Evolutionary conservation across 352 stramenopile genomes (phyloP), one percentile per base, ranked within the genome.

Genomic region (Pythium scleroteichum): DNA sequence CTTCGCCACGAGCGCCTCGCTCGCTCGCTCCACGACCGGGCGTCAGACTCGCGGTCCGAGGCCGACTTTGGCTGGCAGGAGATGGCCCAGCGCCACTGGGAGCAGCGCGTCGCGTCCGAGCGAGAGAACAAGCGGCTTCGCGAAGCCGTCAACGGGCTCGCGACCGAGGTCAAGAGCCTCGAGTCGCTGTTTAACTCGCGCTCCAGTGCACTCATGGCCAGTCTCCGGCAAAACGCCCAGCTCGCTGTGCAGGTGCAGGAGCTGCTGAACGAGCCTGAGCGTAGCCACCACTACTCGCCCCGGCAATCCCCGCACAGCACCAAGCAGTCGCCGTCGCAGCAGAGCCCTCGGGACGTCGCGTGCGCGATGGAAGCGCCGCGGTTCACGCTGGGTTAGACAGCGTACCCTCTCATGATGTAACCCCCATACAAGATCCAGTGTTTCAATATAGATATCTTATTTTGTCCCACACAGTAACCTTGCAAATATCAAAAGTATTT

Each of bases 81-180:
- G 9, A 49, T 59, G 40, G 58, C 58, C 22, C 58, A 65, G 50
- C 39, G 45, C 14, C 48, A 65, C 26, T 65, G 58, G 58, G 58
- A 65, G 19, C 48, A 54, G 17, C 58, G 58, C 7, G 32, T 65
- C 17, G 49, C 44, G 49, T 38, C 58, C 40, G 58, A 65, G 35
- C 41, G 50, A 4, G 58, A 65, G 48, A 65, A 65, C 58, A 65
- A 65, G 40, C 27, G 41, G 14, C 48, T 65, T 7, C 58, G 58
- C 9, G 49, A 55, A 13, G 52, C 58, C 10, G 58, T 65, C 10
- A 53, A 45, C 20, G 58, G 58, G 1, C 58, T 65, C 41, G 45
- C 45, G n/a, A 49, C 41, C 41, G 58, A 65, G 51, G 58, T 65
- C 48, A 65, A 65, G 48, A 33, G 58, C 39, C 58, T 65, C 40